phyloP scores from a whole-genome alignment of 2,329 filamentous ascomycete species.

The Tolypocladium album region DNA sequence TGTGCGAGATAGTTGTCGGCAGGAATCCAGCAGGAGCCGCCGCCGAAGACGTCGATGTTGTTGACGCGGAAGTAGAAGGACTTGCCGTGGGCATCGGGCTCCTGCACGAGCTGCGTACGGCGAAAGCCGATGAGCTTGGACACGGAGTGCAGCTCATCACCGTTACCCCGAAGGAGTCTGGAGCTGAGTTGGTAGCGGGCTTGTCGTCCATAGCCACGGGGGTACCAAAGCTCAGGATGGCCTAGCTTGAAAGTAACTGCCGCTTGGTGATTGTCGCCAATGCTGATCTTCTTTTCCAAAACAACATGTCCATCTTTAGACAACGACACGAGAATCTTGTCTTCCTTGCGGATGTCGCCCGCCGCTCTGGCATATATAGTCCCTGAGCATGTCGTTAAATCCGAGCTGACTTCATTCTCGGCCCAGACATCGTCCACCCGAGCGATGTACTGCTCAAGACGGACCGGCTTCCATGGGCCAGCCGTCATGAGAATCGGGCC shows the following conservation, averaged over 20 bases:
- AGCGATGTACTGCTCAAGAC: slow-evolving; percentile 51
- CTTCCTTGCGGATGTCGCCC: slow-evolving; percentile 14
- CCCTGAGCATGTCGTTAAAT: slow-evolving; percentile 16
- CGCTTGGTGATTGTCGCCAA: not conserved
- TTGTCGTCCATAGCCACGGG: slow-evolving; percentile 5
- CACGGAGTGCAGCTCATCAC: not conserved
- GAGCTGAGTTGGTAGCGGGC: not conserved
- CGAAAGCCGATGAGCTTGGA: slow-evolving; percentile 54
- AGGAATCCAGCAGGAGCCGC: slow-evolving; percentile 71
- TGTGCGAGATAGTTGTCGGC: slow-evolving; percentile 66
- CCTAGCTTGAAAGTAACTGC: slow-evolving; percentile 19
- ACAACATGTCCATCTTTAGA: slow-evolving; percentile 7
- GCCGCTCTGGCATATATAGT: slow-evolving; percentile 24
- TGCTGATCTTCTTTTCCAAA: slow-evolving; percentile 5
- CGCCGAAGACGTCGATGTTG: slow-evolving; percentile 60
- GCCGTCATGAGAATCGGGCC: slow-evolving; percentile 52
- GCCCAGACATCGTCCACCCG: slow-evolving; percentile 48
- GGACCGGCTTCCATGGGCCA: slow-evolving; percentile 57
- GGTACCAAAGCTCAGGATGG: slow-evolving; percentile 20
- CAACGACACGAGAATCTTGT: slow-evolving; percentile 15
- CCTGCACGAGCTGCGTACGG: slow-evolving; percentile 44
- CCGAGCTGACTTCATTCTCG: slow-evolving; percentile 20
- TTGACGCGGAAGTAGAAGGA: slow-evolving; percentile 70
- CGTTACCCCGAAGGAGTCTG: not conserved
- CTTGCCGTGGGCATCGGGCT: slow-evolving; percentile 49